Percentiles rank a stretch among this genome's conserved stretches.
Conservation (phyloP, 140 eudicot genomes). For the Oenanthe javanica region DNA sequence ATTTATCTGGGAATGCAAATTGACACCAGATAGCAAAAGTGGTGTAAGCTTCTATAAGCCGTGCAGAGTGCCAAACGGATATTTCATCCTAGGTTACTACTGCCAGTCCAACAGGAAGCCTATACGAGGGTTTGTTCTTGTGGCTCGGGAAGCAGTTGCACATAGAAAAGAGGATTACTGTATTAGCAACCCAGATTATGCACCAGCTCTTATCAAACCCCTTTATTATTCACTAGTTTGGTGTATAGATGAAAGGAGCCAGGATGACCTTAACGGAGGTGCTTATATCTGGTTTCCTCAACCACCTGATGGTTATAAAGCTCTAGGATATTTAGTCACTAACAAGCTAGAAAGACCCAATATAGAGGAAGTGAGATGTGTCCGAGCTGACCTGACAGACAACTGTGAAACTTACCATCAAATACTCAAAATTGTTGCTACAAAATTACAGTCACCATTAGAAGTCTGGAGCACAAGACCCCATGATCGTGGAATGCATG, state of each 20-base stretch:
- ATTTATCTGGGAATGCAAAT: conserved; percentile 58
- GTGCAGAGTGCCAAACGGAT: conserved; percentile 55
- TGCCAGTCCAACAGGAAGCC: conserved; percentile 60
- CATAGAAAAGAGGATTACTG: conserved; percentile 7
- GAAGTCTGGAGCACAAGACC: conserved; percentile 72
- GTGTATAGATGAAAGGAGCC: conserved; percentile 63
- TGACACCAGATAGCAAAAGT: conserved; percentile 37
- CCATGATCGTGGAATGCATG: conserved; percentile 55
- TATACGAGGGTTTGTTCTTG: conserved; percentile 67
- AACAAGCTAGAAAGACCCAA: conserved; percentile 60
- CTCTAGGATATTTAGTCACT: conserved; percentile 78
- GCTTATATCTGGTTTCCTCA: conserved; percentile 86
- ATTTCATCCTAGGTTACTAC: conserved; percentile 66
- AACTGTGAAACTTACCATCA: conserved; percentile 43
- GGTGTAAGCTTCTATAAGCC: conserved; percentile 75
- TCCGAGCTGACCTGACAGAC: conserved; percentile 74
- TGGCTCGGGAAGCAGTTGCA: conserved; percentile 40
- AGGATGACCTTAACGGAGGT: conserved; percentile 37
- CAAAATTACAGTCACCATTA: conserved; percentile 28
- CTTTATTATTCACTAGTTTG: conserved; percentile 59
- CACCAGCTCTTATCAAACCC: conserved; percentile 67
- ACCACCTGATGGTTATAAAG: conserved; percentile 83
- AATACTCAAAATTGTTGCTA: conserved; percentile 25
- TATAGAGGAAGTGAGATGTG: conserved; percentile 60
- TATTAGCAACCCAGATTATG: background rate